phyloP scores from a whole-genome alignment of 306 rosid genomes.

The Elaeagnus macrophylla region DNA sequence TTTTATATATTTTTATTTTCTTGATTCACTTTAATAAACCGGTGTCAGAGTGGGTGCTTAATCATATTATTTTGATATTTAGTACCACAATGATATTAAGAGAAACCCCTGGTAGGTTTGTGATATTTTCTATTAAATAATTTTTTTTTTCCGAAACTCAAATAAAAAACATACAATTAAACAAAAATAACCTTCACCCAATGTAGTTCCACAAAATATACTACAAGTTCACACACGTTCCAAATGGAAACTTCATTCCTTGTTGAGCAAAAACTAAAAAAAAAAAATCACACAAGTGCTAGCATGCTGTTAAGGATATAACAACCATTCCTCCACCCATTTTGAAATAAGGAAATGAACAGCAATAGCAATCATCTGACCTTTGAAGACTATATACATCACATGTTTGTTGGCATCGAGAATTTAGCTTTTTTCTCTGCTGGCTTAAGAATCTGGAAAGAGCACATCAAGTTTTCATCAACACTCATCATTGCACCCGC shows the following conservation, averaged over 20 bases:
- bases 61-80: too few species aligned
- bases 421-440: conserved; percentile 56
- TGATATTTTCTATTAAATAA: too few species aligned
- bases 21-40: too few species aligned
- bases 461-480: conserved; percentile 74
- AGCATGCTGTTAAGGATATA: not conserved
- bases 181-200: not conserved
- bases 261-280: too few species aligned
- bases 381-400: conserved; percentile 39
- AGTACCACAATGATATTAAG: too few species aligned
- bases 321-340: conserved; percentile 1
- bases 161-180: not conserved
- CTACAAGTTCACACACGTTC: not conserved
- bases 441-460: conserved; percentile 84
- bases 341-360: conserved; percentile 10
- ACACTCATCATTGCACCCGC: conserved; percentile 95
- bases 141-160: too few species aligned
- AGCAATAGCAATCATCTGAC: conserved; percentile 27
- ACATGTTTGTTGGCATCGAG: conserved; percentile 43
- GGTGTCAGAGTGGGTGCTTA: too few species aligned
- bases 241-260: too few species aligned
- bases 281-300: not conserved
- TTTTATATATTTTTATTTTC: too few species aligned
- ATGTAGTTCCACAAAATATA: not conserved
- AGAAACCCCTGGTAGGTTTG: too few species aligned